Evolutionary conservation across 371 early-diverging fungal genomes (phyloP).

Genomic region (Mucor racemosus): DNA sequence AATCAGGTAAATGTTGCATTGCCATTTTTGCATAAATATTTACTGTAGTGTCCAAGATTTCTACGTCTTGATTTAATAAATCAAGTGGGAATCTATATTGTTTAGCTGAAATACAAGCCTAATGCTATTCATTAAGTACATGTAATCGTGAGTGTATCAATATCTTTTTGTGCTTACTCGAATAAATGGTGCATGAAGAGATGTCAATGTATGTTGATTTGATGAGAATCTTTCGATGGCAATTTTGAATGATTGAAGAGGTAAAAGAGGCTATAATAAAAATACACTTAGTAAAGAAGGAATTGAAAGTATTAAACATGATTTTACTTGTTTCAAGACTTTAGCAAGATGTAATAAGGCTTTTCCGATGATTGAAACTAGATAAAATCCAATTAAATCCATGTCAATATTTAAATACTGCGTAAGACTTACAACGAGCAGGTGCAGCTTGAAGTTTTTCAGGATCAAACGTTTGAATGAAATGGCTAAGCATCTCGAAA

Average conservation of each 20-base stretch:
- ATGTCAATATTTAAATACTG: neutral
- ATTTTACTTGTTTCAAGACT: constrained; percentile 30
- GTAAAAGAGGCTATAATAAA: constrained; percentile 44
- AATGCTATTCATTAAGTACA: neutral
- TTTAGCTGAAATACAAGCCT: constrained; percentile 67
- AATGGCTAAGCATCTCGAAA: constrained; percentile 37
- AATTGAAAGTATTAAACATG: neutral
- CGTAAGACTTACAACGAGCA: constrained; percentile 42
- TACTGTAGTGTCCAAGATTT: constrained; percentile 59
- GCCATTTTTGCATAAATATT: neutral
- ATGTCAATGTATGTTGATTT: constrained; percentile 50
- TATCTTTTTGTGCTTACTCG: constrained; percentile 34
- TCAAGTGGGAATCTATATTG: constrained; percentile 61
- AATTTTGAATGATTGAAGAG: constrained; percentile 41
- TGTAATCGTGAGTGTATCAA: neutral
- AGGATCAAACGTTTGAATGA: constrained; percentile 54
- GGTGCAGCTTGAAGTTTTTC: constrained; percentile 47
- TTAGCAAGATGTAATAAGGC: constrained; percentile 51
- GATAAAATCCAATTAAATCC: neutral
- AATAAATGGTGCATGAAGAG: constrained; percentile 60
- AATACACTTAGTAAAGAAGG: neutral
- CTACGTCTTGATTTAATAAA: constrained; percentile 63
- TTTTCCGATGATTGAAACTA: constrained; percentile 52
- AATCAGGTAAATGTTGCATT: no score
- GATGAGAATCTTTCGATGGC: constrained; percentile 48